phyloP scores from a whole-genome alignment of 2,329 filamentous ascomycete species.

The Elsinoe necatrix region DNA sequence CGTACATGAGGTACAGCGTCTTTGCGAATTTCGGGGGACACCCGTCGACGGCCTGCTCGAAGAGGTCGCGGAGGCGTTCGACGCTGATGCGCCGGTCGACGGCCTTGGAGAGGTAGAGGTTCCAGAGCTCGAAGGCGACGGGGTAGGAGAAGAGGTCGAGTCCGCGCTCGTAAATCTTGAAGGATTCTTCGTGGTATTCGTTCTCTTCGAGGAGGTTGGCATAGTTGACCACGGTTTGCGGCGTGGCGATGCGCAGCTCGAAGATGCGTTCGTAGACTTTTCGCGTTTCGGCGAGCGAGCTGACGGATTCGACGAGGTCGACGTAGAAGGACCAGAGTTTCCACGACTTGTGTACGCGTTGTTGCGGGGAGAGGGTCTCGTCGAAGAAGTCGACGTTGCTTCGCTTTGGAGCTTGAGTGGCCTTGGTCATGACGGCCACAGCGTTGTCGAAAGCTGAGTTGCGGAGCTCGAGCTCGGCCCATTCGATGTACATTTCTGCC shows the following conservation, averaged over 20 bases:
- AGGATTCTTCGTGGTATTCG: conserved; percentile 92
- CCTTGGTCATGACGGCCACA: conserved; percentile 92
- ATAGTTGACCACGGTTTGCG: conserved; percentile 97
- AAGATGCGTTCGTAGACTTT: conserved; percentile 97
- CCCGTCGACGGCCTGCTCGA: conserved; percentile 92
- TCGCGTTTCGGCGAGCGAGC: conserved; percentile 80
- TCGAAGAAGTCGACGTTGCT: conserved; percentile 99
- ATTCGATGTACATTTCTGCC: conserved; percentile 97
- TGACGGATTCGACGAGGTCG: conserved; percentile 90
- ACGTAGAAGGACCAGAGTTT: conserved; percentile 99
- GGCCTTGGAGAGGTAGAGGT: conserved; percentile 92
- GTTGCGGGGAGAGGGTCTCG: conserved; percentile 84
- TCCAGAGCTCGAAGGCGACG: conserved; percentile 97
- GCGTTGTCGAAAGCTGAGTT: conserved; percentile 95
- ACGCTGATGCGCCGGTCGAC: conserved; percentile 95
- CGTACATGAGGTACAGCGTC: conserved; percentile 95
- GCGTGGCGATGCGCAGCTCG: conserved; percentile 93
- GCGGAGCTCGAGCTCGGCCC: conserved; percentile 95
- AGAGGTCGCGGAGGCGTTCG: conserved; percentile 85
- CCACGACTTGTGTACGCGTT: conserved; percentile 98
- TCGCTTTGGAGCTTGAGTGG: conserved; percentile 89
- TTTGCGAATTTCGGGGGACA: conserved; percentile 96
- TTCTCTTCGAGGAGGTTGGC: conserved; percentile 91
- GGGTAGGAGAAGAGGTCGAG: conserved; percentile 98
- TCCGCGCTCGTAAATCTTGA: conserved; percentile 93